Conservation (phyloP, 352 stramenopile species). For the Pythium phragmitis region DNA sequence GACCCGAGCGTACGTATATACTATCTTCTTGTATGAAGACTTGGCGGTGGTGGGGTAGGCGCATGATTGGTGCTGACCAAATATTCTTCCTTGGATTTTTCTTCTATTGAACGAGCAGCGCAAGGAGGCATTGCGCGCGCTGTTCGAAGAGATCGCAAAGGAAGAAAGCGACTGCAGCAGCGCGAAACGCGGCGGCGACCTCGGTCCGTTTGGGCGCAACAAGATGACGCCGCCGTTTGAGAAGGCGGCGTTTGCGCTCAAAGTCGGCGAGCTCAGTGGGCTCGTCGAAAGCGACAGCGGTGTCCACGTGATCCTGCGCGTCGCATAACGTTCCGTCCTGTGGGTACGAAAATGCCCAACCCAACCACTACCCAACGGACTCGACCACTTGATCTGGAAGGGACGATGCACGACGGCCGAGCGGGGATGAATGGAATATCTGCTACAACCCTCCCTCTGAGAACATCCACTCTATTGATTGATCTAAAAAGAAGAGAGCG, state of each 20-base stretch:
- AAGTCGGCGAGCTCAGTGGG: constrained; percentile 92
- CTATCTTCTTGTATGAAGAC: not conserved
- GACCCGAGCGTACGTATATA: constrained; percentile 48
- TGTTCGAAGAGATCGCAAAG: constrained; percentile 86
- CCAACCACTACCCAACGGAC: too few species aligned
- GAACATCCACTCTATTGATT: constrained; percentile 37
- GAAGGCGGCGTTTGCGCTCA: constrained; percentile 89
- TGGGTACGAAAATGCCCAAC: too few species aligned
- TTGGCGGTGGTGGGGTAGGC: not conserved
- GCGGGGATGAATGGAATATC: too few species aligned
- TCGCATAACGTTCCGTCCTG: constrained; percentile 42
- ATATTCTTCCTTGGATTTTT: not conserved
- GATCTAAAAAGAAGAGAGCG: constrained; percentile 15
- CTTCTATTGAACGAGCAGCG: constrained; percentile 4
- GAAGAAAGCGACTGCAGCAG: constrained; percentile 90
- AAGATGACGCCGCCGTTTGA: constrained; percentile 95
- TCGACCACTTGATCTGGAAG: too few species aligned
- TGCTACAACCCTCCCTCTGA: not conserved
- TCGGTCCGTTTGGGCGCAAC: constrained; percentile 85
- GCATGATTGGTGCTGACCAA: too few species aligned
- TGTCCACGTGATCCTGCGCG: constrained; percentile 96
- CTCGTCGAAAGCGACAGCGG: constrained; percentile 96
- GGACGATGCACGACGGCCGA: too few species aligned
- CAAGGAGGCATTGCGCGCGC: constrained; percentile 48
- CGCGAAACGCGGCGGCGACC: constrained; percentile 89